phyloP scores from a whole-genome alignment of 2,329 filamentous ascomycete genomes.

The Calonectria pseudoturangicola region DNA sequence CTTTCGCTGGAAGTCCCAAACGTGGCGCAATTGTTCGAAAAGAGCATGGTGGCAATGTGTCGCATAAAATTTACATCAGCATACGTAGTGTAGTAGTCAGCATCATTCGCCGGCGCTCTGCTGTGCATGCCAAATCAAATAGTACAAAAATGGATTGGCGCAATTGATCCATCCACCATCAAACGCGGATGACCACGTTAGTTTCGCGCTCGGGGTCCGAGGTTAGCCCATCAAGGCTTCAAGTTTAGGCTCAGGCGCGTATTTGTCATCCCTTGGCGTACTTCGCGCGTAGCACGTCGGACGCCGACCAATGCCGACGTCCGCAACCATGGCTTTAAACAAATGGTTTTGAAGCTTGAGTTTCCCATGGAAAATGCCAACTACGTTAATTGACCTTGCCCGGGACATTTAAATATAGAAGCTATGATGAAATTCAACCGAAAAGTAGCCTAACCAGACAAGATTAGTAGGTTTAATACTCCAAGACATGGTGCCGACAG shows the following conservation, averaged over 20 bases:
- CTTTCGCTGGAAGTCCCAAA: too few relatives aligned
- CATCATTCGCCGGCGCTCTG: too few relatives aligned
- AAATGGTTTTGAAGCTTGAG: neutral
- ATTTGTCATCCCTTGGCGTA: neutral
- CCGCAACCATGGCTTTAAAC: neutral
- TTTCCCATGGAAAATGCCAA: neutral
- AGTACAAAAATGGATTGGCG: neutral
- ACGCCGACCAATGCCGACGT: neutral
- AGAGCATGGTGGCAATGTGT: too few relatives aligned
- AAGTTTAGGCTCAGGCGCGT: neutral
- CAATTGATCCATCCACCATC: neutral
- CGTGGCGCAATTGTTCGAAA: too few relatives aligned
- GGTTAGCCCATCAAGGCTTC: neutral
- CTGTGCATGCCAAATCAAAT: neutral
- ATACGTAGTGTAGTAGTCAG: too few relatives aligned
- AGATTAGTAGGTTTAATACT: too few relatives aligned
- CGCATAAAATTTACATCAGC: too few relatives aligned
- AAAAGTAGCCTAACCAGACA: neutral
- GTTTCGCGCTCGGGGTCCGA: slow-evolving; percentile 14
- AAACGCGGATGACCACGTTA: too few relatives aligned
- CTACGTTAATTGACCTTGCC: neutral
- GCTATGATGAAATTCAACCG: too few relatives aligned
- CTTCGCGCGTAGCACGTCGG: neutral
- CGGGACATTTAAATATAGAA: neutral
- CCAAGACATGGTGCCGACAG: too few relatives aligned